Conservation (phyloP, 331 rosid species). For the Malus hybrid region DNA sequence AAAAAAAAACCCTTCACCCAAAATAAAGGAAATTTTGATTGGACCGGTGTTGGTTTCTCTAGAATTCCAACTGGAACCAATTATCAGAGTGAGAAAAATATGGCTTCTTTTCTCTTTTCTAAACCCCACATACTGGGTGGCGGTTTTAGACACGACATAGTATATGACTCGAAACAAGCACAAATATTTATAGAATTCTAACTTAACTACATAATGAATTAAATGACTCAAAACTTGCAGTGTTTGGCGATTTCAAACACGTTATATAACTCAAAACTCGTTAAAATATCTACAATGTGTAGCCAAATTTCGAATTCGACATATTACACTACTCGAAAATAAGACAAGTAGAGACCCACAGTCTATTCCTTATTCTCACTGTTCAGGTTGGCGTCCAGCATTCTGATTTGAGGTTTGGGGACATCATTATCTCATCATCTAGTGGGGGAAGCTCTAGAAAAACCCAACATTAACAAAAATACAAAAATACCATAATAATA, state of each 20-base stretch:
- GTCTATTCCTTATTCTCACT: conserved; percentile 13
- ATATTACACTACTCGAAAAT: no score
- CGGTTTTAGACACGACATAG: background rate
- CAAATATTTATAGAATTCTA: no score
- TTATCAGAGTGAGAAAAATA: conserved; percentile 22
- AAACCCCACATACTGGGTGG: background rate
- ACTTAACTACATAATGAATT: no score
- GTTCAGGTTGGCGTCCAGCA: conserved; percentile 41
- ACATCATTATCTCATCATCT: conserved; percentile 93
- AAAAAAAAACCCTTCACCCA: conserved; percentile 20
- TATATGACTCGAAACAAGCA: background rate
- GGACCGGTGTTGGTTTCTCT: conserved; percentile 35
- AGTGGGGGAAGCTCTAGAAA: conserved; percentile 57
- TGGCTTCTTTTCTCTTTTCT: background rate
- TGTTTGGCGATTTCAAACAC: no score
- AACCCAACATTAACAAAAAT: conserved; percentile 22
- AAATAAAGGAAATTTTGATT: background rate
- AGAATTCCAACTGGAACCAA: conserved; percentile 44
- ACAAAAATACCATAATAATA: background rate
- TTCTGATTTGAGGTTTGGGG: conserved; percentile 47
- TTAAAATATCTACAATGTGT: background rate
- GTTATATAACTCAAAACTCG: no score
- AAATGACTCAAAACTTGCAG: no score
- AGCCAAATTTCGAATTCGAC: no score
- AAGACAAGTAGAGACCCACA: accelerated